Conservation (phyloP, 2,329 filamentous ascomycete species). For the Scytalidium sp. region DNA sequence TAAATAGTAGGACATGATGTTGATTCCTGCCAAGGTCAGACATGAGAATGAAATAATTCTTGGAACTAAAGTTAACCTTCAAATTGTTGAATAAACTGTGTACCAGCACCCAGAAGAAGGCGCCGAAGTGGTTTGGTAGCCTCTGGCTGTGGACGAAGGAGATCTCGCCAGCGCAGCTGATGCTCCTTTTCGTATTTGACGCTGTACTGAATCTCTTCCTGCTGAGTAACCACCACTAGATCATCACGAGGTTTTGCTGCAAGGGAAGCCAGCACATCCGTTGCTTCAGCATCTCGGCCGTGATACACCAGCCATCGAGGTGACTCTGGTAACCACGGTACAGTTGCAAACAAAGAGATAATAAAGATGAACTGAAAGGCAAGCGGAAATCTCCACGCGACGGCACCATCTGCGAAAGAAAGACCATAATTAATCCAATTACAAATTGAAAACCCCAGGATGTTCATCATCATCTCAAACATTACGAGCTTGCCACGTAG, state of each 20-base stretch:
- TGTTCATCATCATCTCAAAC: conserved; percentile 1
- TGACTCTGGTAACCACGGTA: conserved; percentile 34
- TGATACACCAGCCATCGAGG: conserved; percentile 35
- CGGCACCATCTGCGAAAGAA: conserved; percentile 43
- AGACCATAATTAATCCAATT: conserved; percentile 58
- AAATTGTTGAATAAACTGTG: conserved; percentile 43
- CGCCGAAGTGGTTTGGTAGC: conserved; percentile 45
- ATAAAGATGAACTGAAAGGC: conserved; percentile 42
- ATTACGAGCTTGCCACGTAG: conserved; percentile 1
- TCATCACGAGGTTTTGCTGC: no score
- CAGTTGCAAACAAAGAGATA: conserved; percentile 29
- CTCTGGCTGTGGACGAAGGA: no score
- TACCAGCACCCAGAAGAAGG: conserved; percentile 37
- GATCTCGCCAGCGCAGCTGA: no score
- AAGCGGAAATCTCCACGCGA: conserved; percentile 50
- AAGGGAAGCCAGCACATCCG: no score
- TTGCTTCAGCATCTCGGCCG: no score
- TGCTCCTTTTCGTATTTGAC: no score
- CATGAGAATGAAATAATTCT: no score
- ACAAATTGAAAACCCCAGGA: conserved; percentile 31
- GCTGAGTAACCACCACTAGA: no score
- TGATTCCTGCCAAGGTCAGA: no score
- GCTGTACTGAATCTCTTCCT: no score
- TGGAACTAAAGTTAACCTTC: no score
- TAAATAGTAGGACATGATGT: conserved; percentile 36